These are phyloP conservation scores for Chimonanthus salicifolius DNA, from an alignment of 164 flowering plant genomes.

Conservation along the genomic window DNA sequence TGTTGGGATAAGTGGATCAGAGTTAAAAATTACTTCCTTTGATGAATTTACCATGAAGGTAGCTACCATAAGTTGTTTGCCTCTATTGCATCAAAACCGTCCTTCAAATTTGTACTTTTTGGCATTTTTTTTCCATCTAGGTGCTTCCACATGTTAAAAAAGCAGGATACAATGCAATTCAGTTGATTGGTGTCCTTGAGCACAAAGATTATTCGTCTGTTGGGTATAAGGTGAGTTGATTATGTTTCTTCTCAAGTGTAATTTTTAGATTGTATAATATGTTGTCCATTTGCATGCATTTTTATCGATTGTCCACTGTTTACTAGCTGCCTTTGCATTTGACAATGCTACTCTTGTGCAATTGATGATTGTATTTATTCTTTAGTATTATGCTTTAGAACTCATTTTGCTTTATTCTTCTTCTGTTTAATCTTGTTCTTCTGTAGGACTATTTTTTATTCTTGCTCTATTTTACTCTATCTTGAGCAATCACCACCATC, in stretches of 20 bases:
- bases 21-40: slow-evolving; percentile 70
- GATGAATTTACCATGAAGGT: slow-evolving; percentile 69
- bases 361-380: neutral
- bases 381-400: too few species aligned
- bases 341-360: neutral
- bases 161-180: slow-evolving; percentile 89
- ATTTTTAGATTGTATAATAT: too few species aligned
- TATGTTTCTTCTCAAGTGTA: neutral
- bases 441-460: neutral
- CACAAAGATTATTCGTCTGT: slow-evolving; percentile 92
- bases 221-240: slow-evolving; percentile 77
- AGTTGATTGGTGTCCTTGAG: slow-evolving; percentile 82
- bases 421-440: neutral
- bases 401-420: neutral
- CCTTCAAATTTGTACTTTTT: neutral
- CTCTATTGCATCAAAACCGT: neutral
- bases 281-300: neutral
- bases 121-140: slow-evolving; percentile 21
- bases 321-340: neutral
- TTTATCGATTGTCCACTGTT: neutral
- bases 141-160: slow-evolving; percentile 80
- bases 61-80: slow-evolving; percentile 1
- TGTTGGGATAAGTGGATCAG: slow-evolving; percentile 88
- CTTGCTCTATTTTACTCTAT: neutral
- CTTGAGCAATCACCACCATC: neutral